Base-by-base conservation (phyloP, 495 filamentous ascomycete species). In the Cercophora sp. region DNA sequence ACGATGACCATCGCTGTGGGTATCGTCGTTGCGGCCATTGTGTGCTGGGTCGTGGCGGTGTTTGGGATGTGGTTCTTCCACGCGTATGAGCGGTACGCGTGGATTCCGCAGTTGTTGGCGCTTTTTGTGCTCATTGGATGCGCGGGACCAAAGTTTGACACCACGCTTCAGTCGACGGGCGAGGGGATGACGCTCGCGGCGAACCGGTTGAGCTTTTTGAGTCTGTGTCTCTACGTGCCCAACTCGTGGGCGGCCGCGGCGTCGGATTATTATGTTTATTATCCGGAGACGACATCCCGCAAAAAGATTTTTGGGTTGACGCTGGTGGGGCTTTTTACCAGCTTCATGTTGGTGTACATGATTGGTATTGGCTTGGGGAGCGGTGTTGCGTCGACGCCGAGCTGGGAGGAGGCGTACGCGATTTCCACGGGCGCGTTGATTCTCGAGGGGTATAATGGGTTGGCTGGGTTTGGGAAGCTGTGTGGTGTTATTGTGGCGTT, bases 41-140 rank as follows among this genome's bases (percentile, higher is more conserved):
- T 89, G 36, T 77, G 77, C 27, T 88, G 82, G 83, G 67, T 75
- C 0, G 75, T 91, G 19, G 81, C 86, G 0, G 86, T 83, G 1
- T 89, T 90, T 67, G 87, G 87, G 4, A 88, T 89, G 64, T 73
- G 74, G 50, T 70, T 84, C 31, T 88, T 88, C 64, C 84, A 88
- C 55, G 74, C 74, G 50, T 90, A 87, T 62, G 82, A 88, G 71
- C 74, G 84, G 70, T 85, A 82, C 55, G 85, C 85, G 1, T 88
- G 84, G 68, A 61, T 89, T 16, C 85, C 86, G 4, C 85, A 87
- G 60, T 51, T 85, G 9, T 70, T 86, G 9, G 81, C 84, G 2
- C 65, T 86, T 11, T 80, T 79, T 58, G 84, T 89, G 34, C 74
- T 91, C 0, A 82, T 83, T 51, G 85, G 86, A 3, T 79, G 82